Base-by-base conservation (phyloP, 768 basidiomycete species). In the Tephrocybe sp. region DNA sequence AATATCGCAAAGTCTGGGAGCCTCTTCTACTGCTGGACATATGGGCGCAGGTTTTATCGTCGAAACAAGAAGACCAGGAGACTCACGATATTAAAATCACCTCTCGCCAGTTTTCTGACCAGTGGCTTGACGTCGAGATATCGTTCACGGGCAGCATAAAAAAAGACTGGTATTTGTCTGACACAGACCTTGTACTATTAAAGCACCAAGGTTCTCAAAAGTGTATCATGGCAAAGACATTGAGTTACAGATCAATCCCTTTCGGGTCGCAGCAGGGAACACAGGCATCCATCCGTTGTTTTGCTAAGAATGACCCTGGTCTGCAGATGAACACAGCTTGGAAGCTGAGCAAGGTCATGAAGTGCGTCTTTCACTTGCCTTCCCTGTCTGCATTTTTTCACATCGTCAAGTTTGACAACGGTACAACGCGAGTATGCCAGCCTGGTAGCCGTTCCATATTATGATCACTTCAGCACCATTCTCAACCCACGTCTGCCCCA, bases 401-500 rank as follows among this genome's bases (percentile, higher is more conserved):
- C 47, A 41, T 26, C 44, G 32, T 38, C 39, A 43, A 99, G 97
- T 54, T 70, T 99, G 56, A 91, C 86, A 53, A 99, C 97, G 0
- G 73, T 95, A 21, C 83, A 93, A 58, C 86, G 97, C 37, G 97
- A 99, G 70, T 99, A 92, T 64, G 86, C 80, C 9, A 93, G 95
- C 11, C 75, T 99, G 7, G 75, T 85, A 59, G 87, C 85, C 11
- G 72, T 97, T 50, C 87, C 86, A 12, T 88, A 86, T 64, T 94
- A 92, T 57, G 91, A 95, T 54, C 75, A 87, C 11, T 81, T 77
- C 43, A 71, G 80, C n/a, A 76, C 76, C 21, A 83, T 98, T 41
- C 67, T 98, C 50, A 72, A 75, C 28, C 89, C 93, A 4, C 71
- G 72, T n/a, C 74, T 90, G 8, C 73, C 80, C 22, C 66, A 63